Evolutionary conservation across 2,329 filamentous ascomycete genomes (phyloP).

Genomic region (Tolypocladium guangdongense): DNA sequence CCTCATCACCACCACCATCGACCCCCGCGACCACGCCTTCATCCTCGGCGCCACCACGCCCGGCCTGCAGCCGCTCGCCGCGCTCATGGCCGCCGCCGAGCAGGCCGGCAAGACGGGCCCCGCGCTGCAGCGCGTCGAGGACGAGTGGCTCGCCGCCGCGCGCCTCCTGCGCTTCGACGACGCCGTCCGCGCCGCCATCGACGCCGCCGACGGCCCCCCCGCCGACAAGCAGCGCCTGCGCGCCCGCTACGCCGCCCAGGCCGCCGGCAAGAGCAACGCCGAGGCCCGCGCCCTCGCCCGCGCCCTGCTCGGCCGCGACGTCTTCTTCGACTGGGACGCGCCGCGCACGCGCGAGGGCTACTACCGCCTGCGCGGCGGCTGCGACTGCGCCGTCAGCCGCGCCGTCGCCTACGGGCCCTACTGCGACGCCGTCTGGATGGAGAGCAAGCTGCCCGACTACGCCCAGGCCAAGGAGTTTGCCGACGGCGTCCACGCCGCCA

Average conservation of each 20-base stretch:
- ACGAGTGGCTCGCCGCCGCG: constrained; percentile 72
- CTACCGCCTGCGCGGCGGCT: constrained; percentile 87
- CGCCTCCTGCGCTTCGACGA: constrained; percentile 83
- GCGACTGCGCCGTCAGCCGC: constrained; percentile 81
- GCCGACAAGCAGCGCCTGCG: constrained; percentile 60
- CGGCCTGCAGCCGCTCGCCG: constrained; percentile 69
- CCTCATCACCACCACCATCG: constrained; percentile 92
- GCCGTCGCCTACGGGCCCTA: constrained; percentile 88
- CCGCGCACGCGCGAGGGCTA: constrained; percentile 88
- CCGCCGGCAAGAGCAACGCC: constrained; percentile 74
- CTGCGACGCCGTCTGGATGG: constrained; percentile 98
- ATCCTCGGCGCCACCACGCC: constrained; percentile 86
- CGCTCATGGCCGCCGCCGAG: constrained; percentile 85
- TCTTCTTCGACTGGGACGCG: constrained; percentile 94
- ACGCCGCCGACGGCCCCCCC: constrained; percentile 41
- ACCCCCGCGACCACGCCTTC: constrained; percentile 89
- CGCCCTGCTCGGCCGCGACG: constrained; percentile 63
- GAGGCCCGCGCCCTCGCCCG: constrained; percentile 76
- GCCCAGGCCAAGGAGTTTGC: constrained; percentile 89
- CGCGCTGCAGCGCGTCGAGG: constrained; percentile 83
- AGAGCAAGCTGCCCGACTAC: constrained; percentile 91
- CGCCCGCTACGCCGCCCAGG: constrained; percentile 52
- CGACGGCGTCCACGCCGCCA: constrained; percentile 83
- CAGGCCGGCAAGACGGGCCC: constrained; percentile 67
- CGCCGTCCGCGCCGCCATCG: constrained; percentile 75